Base-by-base conservation (phyloP, 495 filamentous ascomycete species). In the Xylona heveae region DNA sequence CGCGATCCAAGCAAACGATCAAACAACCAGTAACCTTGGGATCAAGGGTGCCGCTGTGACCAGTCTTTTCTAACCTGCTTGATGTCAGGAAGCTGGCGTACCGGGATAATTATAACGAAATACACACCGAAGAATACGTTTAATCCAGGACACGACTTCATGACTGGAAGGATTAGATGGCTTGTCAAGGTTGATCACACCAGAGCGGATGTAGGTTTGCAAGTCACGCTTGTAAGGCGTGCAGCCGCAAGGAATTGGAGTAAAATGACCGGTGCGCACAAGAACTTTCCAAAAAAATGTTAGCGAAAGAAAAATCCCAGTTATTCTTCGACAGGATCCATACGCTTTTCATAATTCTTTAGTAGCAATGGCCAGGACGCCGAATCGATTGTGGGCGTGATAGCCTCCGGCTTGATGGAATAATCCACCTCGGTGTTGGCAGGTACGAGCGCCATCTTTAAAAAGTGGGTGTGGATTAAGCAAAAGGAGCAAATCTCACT, bases 151-250 rank as follows among this genome's bases (percentile, higher is more conserved):
- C 44, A 97, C 88, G 25, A 95, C 90, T 54, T 97, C 88, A 61
- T 97, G 88, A 45, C 78, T 88, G 35, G 81, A 92, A 13, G 88
- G 88, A 61, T 97, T 97, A 10, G 83, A 82, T 21, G 88, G 88
- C 55, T 97, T 97, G 64, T 95, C 88, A 33, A 91, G 71, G 55
- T 95, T 95, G 59, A 97, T 94, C 19, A 95, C 88, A 53, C 88
- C 88, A 39, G 78, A 88, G 52, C 74, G 79, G 44, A 97, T 73
- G 53, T 93, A 97, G 27, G 75, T 78, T 59, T 93, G 92, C 43
- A 97, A 64, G 46, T 93, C 84, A 53, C 88, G 79, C 52, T 76
- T 82, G 42, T 78, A 59, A 19, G 88, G 88, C 22, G 75, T 64
- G 46, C 71, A 83, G 36, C 88, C 88, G 49, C 71, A 67, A 39